Evolutionary conservation across 768 basidiomycete genomes (phyloP).

Genomic region (Grammothele lineata): DNA sequence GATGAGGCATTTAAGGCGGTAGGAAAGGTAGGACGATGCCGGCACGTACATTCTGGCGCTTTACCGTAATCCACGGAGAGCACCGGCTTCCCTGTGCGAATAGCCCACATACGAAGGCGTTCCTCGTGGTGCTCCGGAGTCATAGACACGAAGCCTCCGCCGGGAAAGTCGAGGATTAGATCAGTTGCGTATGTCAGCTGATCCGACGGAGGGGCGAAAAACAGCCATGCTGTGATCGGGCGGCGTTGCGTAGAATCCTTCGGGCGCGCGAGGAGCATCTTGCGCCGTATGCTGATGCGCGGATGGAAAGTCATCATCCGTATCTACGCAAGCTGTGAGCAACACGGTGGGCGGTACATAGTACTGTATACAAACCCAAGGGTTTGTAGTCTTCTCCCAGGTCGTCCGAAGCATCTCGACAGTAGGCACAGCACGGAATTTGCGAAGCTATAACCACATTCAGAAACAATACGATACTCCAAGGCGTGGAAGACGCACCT

Average conservation of each 20-base stretch:
- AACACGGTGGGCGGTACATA: conserved; percentile 5
- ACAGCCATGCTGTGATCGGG: conserved; percentile 81
- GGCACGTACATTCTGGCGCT: conserved; percentile 82
- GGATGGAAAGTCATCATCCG: conserved; percentile 62
- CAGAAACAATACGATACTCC: too few species aligned
- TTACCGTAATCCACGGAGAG: conserved; percentile 93
- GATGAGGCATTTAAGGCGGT: too few species aligned
- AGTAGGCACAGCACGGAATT: conserved; percentile 89
- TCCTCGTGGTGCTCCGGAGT: conserved; percentile 96
- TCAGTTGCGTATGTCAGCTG: conserved; percentile 68
- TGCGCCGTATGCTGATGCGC: conserved; percentile 57
- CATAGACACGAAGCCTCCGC: conserved; percentile 97
- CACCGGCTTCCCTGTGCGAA: conserved; percentile 71
- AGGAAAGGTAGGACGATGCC: too few species aligned
- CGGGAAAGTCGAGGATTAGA: conserved; percentile 88
- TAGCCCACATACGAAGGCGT: conserved; percentile 82
- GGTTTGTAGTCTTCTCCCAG: conserved; percentile 97
- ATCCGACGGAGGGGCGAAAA: conserved; percentile 66
- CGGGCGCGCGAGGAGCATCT: conserved; percentile 82
- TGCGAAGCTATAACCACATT: conserved; percentile 86
- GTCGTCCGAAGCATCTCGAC: conserved; percentile 94
- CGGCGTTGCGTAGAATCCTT: conserved; percentile 69
- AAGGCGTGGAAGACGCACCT: too few species aligned
- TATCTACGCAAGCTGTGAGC: conserved; percentile 41
- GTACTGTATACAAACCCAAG: conserved; percentile 56